Percentiles rank a stretch among this genome's conserved stretches.
These are phyloP conservation scores for Trametes maxima DNA, from an alignment of 768 basidiomycete genomes.

Conservation along the genomic window DNA sequence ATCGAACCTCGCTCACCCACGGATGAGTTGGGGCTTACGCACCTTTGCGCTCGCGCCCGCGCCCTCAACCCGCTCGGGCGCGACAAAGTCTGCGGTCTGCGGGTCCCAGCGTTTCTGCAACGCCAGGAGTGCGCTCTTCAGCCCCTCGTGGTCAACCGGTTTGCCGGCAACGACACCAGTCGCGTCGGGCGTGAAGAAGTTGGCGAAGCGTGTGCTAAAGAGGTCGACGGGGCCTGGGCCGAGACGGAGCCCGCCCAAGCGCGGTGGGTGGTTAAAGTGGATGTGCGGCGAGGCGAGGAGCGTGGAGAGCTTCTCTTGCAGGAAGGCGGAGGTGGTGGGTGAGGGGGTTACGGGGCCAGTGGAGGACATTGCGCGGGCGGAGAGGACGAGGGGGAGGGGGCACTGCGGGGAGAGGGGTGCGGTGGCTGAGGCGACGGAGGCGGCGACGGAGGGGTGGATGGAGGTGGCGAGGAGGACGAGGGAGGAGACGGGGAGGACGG, in stretches of 20 bases:
- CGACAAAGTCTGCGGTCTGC: slow-evolving; percentile 21
- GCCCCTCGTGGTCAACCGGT: slow-evolving; percentile 29
- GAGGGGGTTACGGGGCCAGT: slow-evolving; percentile 9
- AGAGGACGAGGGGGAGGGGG: slow-evolving; percentile 4
- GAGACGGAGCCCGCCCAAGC: slow-evolving; percentile 21
- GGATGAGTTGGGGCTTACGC: not conserved
- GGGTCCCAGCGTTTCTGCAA: slow-evolving; percentile 31
- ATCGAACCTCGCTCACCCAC: not conserved
- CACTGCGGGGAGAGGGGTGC: slow-evolving; percentile 1
- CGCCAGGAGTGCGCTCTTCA: slow-evolving; percentile 31
- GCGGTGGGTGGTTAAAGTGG: slow-evolving; percentile 30
- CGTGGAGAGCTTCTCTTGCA: slow-evolving; percentile 26
- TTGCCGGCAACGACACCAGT: slow-evolving; percentile 27
- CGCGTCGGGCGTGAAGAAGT: slow-evolving; percentile 30
- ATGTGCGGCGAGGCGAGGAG: slow-evolving; percentile 35
- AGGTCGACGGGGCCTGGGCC: slow-evolving; percentile 36
- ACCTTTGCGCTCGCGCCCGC: slow-evolving; percentile 10
- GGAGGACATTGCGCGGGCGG: slow-evolving; percentile 13
- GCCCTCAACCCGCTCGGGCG: slow-evolving; percentile 3
- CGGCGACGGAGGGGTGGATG: not conserved
- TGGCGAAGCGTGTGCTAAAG: slow-evolving; percentile 34
- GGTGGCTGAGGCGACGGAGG: not conserved
- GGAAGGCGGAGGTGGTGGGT: slow-evolving; percentile 31
- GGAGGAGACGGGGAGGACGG: not conserved
- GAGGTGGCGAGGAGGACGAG: not conserved